A percentile compares a stretch with the other conserved stretches of the same genome.
phyloP scores from a whole-genome alignment of 805 yeast species.

The Barnettozyma vustinii region DNA sequence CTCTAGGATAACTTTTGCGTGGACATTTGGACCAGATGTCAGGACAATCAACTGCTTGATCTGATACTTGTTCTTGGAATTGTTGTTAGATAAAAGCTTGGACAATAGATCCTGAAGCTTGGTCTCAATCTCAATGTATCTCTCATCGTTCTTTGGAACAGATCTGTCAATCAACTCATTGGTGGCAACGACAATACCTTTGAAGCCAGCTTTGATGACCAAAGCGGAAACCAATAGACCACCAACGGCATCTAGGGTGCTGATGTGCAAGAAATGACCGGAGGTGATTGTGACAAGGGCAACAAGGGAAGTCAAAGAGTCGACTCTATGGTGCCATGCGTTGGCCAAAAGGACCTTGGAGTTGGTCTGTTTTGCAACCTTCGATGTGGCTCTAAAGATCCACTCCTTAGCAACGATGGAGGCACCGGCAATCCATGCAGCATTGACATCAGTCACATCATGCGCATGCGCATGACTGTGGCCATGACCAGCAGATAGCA shows the following conservation, averaged over 20 bases:
- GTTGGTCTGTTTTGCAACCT: constrained; percentile 69
- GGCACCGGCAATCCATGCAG: constrained; percentile 93
- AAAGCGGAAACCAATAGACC: constrained; percentile 81
- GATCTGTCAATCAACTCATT: constrained; percentile 78
- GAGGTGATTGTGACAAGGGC: constrained; percentile 85
- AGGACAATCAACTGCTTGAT: constrained; percentile 42
- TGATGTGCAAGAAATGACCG: constrained; percentile 70
- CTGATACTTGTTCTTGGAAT: constrained; percentile 32
- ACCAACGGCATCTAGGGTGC: constrained; percentile 89
- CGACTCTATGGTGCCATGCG: constrained; percentile 99
- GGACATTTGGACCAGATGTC: constrained; percentile 53
- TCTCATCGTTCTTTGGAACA: constrained; percentile 42
- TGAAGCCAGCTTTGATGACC: constrained; percentile 79
- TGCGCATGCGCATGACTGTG: constrained; percentile 27
- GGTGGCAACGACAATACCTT: constrained; percentile 63
- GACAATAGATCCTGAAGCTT: constrained; percentile 32
- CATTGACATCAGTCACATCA: constrained; percentile 68
- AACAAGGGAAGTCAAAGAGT: constrained; percentile 84
- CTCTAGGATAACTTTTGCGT: constrained; percentile 30
- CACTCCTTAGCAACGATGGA: constrained; percentile 86
- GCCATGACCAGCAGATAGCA: constrained; percentile 32
- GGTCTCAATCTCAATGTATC: constrained; percentile 38
- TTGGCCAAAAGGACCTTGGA: constrained; percentile 91
- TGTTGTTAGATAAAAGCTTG: constrained; percentile 37
- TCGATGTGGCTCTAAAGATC: constrained; percentile 76